A percentile compares a stretch with the other conserved stretches of the same genome.
Evolutionary conservation across 2,329 filamentous ascomycete genomes (phyloP).

Genomic region (Penicillium sp.): DNA sequence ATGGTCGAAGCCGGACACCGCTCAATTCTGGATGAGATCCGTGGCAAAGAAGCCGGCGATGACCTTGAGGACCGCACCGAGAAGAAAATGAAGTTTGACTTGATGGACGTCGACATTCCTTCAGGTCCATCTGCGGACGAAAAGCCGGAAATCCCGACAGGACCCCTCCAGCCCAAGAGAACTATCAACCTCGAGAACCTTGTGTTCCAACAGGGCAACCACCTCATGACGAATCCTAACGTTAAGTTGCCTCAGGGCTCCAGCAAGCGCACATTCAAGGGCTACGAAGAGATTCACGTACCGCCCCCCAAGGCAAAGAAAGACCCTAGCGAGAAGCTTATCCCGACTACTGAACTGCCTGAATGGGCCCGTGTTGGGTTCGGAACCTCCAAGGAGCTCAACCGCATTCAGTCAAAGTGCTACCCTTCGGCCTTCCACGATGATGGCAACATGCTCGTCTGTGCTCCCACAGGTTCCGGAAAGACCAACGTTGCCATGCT

Average conservation of each 20-base stretch:
- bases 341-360: slow-evolving; percentile 84
- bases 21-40: slow-evolving; percentile 84
- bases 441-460: slow-evolving; percentile 97
- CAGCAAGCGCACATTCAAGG: slow-evolving; percentile 93
- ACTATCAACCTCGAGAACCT: slow-evolving; percentile 94
- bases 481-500: slow-evolving; percentile 99
- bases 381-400: slow-evolving; percentile 80
- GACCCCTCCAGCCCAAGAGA: slow-evolving; percentile 82
- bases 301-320: slow-evolving; percentile 86
- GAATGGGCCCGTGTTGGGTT: slow-evolving; percentile 91
- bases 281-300: slow-evolving; percentile 97
- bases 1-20: slow-evolving; percentile 88
- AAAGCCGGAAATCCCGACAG: slow-evolving; percentile 65
- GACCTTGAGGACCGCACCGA: slow-evolving; percentile 63
- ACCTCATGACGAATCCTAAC: slow-evolving; percentile 98
- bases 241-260: slow-evolving; percentile 92
- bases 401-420: slow-evolving; percentile 94
- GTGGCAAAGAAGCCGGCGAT: slow-evolving; percentile 64
- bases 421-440: slow-evolving; percentile 88
- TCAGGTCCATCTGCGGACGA: slow-evolving; percentile 58
- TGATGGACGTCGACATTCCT: slow-evolving; percentile 85
- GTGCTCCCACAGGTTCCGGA: slow-evolving; percentile 93
- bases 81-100: slow-evolving; percentile 79
- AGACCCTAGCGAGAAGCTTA: slow-evolving; percentile 76
- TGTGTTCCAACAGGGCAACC: slow-evolving; percentile 95